A percentile compares a stretch with the other conserved stretches of the same genome.
Evolutionary conservation across 768 basidiomycete genomes (phyloP).

Genomic region (Termitomyces bulborhizus): DNA sequence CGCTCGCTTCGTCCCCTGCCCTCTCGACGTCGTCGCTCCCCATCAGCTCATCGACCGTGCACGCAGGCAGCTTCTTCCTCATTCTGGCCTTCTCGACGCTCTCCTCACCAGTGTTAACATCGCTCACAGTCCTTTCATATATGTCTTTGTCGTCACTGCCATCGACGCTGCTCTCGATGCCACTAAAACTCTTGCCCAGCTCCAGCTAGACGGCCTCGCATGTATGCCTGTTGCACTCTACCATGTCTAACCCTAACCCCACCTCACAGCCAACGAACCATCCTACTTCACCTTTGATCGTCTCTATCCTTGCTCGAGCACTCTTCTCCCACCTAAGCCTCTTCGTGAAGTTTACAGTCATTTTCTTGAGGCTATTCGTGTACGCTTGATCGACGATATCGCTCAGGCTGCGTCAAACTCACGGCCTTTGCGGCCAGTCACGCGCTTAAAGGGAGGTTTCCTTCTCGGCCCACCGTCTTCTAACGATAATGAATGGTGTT

Average conservation of each 20-base stretch:
- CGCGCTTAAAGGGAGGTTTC: conserved; percentile 57
- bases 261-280: conserved; percentile 32
- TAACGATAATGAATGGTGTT: conserved; percentile 49
- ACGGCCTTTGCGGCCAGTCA: conserved; percentile 30
- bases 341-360: conserved; percentile 37
- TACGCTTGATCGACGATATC: conserved; percentile 47
- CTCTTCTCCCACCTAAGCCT: conserved; percentile 34
- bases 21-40: neutral
- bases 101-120: conserved; percentile 47
- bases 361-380: conserved; percentile 63
- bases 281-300: conserved; percentile 40
- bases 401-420: conserved; percentile 30
- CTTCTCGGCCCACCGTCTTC: conserved; percentile 41
- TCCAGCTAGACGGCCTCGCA: conserved; percentile 44
- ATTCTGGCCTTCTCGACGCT: conserved; percentile 35
- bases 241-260: conserved; percentile 18
- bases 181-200: conserved; percentile 24
- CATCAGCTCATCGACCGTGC: conserved; percentile 49
- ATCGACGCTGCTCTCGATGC: conserved; percentile 22
- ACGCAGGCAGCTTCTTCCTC: conserved; percentile 38
- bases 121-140: conserved; percentile 37
- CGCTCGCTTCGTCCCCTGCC: conserved; percentile 32
- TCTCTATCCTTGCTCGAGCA: conserved; percentile 46
- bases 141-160: conserved; percentile 51
- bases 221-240: conserved; percentile 32